Evolutionary conservation across 805 yeast species (phyloP), one percentile per base, ranked within the genome.

Genomic region (Vanderwaltozyma tropicalis): DNA sequence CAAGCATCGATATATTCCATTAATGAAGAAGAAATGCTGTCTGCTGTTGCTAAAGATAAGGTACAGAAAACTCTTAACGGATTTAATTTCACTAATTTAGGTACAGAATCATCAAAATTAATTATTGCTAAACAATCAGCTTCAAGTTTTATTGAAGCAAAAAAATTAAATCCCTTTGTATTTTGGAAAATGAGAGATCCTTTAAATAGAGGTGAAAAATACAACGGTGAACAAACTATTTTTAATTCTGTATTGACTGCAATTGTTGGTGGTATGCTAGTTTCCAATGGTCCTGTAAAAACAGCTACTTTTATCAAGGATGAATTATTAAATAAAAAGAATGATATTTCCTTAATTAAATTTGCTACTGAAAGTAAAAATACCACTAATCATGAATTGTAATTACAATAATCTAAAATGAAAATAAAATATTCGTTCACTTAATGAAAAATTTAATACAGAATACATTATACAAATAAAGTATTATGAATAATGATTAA

Each of bases 141-240:
- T 40, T 75, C 80, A 0, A 57, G 66, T 18, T 77, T 72, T 55
- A 73, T 82, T 21, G 66, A 67, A 51, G 42, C 55, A 20, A 61
- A 61, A 34, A 67, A 69, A 10, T 59, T 82, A 43, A 72, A 69
- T 46, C 53, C 69, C 9, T 61, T 73, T 16, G 67, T 80, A 55
- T 82, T 79, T 61, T 80, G 88, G 82, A 78, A 72, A 52, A 69
- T 72, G 48, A 69, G 72, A 61, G 69, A 71, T 47, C 68, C 68
- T 28, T 60, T 66, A 30, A 57, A 67, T 41, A 62, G 60, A 42
- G 66, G 69, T 32, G 6, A 4, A 5, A 66, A 61, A 43, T 55
- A 52, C 34, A 75, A 74, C 50, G 84, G 83, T 28, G 80, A 76
- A 50, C 57, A 70, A 51, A 63, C 70, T 41, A 71, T 76, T 11